A percentile compares a stretch with the other conserved stretches of the same genome.
Evolutionary conservation across 2,329 filamentous ascomycete genomes (phyloP).

Genomic region (Scytalidium sp.): DNA sequence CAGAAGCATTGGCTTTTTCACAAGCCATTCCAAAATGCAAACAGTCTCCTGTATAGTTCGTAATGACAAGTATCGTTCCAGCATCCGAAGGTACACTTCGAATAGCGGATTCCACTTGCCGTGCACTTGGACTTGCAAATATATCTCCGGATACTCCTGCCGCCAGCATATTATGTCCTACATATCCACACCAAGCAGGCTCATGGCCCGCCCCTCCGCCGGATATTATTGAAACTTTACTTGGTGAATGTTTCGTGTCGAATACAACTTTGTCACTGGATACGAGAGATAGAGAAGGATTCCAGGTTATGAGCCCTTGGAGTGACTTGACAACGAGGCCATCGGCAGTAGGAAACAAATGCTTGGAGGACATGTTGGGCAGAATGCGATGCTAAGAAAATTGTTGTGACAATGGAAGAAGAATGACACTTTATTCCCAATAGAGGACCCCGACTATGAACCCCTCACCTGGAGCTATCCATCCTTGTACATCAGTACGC

Average conservation of each 20-base stretch:
- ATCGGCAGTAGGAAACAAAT: conserved; percentile 47
- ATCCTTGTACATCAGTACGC: no score
- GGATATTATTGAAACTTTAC: conserved; percentile 20
- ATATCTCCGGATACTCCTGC: conserved; percentile 60
- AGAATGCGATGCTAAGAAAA: not conserved
- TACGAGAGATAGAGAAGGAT: conserved; percentile 40
- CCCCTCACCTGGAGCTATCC: no score
- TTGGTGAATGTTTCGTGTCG: conserved; percentile 34
- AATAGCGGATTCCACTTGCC: conserved; percentile 59
- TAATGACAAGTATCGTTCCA: conserved; percentile 59
- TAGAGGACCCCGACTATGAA: no score
- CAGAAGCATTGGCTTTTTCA: conserved; percentile 31
- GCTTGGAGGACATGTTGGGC: conserved; percentile 46
- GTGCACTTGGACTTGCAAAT: conserved; percentile 61
- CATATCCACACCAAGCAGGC: conserved; percentile 62
- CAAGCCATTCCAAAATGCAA: conserved; percentile 59
- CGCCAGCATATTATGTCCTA: conserved; percentile 58
- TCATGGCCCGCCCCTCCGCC: conserved; percentile 46
- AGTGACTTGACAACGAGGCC: conserved; percentile 45
- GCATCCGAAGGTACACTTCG: conserved; percentile 50
- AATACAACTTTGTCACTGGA: conserved; percentile 45
- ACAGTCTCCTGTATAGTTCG: conserved; percentile 64
- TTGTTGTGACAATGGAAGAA: not conserved
- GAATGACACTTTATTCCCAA: no score
- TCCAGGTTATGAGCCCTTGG: conserved; percentile 41